Evolutionary conservation across 1,139 yeast genomes (phyloP).

Genomic region (Diutina neorugosa): DNA sequence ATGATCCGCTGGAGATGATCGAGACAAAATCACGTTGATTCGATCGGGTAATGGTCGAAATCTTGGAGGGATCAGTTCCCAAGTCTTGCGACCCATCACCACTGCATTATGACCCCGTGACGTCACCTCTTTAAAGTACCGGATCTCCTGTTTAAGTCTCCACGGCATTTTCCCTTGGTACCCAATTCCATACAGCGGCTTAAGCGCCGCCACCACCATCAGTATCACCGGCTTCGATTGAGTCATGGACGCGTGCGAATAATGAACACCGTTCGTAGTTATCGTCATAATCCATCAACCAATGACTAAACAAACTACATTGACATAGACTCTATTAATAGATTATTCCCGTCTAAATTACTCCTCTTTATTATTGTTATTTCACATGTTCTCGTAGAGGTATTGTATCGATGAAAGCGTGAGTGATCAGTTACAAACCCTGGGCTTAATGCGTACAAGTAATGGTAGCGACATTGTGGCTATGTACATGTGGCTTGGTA

Average conservation of each 20-base stretch:
- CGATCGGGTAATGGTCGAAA: constrained; percentile 79
- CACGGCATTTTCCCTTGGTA: constrained; percentile 75
- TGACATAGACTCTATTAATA: too few relatives aligned
- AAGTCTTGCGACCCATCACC: constrained; percentile 91
- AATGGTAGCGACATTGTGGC: too few relatives aligned
- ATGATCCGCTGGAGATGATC: constrained; percentile 13
- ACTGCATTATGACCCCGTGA: constrained; percentile 52
- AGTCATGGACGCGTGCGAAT: neutral
- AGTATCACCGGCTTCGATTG: neutral
- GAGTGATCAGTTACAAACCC: too few relatives aligned
- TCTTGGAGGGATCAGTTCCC: constrained; percentile 82
- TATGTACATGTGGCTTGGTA: too few relatives aligned
- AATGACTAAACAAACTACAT: too few relatives aligned
- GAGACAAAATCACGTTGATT: constrained; percentile 62
- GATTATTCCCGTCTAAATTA: too few relatives aligned
- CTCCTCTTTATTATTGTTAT: too few relatives aligned
- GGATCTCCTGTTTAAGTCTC: constrained; percentile 76
- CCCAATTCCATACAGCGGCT: constrained; percentile 81
- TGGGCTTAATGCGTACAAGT: too few relatives aligned
- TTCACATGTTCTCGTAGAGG: too few relatives aligned
- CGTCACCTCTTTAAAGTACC: constrained; percentile 71
- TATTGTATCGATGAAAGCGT: too few relatives aligned
- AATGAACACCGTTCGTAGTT: too few relatives aligned
- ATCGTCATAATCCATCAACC: too few relatives aligned
- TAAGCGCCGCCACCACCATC: constrained; percentile 71